A percentile compares a stretch with the other conserved stretches of the same genome.
phyloP scores from a whole-genome alignment of 2,329 filamentous ascomycete genomes.

The Pseudogymnoascus sp. region DNA sequence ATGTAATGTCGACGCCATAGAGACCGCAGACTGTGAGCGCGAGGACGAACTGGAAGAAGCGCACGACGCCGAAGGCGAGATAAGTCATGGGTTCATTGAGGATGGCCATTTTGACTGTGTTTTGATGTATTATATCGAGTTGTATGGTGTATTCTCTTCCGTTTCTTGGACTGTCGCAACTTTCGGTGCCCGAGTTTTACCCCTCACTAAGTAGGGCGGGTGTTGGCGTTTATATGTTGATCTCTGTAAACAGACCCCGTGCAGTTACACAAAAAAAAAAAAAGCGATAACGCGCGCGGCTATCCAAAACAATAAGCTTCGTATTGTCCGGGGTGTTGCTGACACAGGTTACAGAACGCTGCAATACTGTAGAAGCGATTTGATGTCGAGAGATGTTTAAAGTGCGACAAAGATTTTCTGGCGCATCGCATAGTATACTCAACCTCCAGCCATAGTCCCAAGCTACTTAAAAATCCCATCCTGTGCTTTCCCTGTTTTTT shows the following conservation, averaged over 20 bases:
- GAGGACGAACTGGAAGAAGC: constrained; percentile 69
- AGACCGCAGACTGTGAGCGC: constrained; percentile 71
- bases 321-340: neutral
- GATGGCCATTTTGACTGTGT: neutral
- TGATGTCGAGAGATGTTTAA: neutral
- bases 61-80: constrained; percentile 52
- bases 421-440: neutral
- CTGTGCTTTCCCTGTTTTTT: neutral
- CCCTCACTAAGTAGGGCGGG: neutral
- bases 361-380: neutral
- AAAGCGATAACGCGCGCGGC: neutral
- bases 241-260: neutral
- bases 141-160: neutral
- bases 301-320: constrained; percentile 6
- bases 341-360: neutral
- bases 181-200: neutral
- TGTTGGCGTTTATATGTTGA: constrained; percentile 6
- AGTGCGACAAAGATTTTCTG: constrained; percentile 1
- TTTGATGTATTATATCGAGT: neutral
- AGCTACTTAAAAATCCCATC: neutral
- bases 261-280: neutral
- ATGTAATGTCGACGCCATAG: constrained; percentile 62
- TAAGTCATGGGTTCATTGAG: constrained; percentile 34
- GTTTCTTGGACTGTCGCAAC: neutral
- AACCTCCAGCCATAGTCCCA: neutral